phyloP scores from a whole-genome alignment of 257 asterid genomes.

The Scutellaria minor region DNA sequence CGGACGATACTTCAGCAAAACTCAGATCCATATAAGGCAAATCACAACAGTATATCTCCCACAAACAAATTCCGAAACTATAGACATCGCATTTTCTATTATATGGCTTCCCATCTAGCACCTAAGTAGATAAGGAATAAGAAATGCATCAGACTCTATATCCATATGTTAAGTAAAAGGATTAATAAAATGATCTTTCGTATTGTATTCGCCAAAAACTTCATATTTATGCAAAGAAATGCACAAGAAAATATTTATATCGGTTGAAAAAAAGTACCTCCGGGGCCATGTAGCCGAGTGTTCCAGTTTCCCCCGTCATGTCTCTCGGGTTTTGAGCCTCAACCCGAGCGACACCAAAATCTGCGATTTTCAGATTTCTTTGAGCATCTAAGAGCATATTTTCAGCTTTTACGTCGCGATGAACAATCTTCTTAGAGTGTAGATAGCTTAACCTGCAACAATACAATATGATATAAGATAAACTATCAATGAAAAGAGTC shows the following conservation, averaged over 20 bases:
- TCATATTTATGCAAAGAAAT: not conserved
- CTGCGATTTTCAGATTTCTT: constrained; percentile 68
- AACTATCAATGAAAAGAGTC: not conserved
- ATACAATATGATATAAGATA: not conserved
- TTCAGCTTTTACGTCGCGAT: constrained; percentile 96
- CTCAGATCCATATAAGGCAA: constrained; percentile 72
- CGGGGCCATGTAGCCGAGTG: constrained; percentile 92
- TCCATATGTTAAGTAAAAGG: not conserved
- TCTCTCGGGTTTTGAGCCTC: constrained; percentile 88
- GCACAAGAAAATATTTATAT: not conserved
- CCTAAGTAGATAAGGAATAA: constrained; percentile 44
- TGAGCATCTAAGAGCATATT: constrained; percentile 71
- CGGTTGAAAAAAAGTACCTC: constrained; percentile 50
- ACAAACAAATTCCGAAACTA: constrained; percentile 77
- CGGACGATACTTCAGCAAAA: constrained; percentile 77
- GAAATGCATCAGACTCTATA: not conserved
- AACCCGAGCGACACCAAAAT: constrained; percentile 90
- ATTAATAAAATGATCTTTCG: not conserved
- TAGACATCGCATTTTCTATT: constrained; percentile 86
- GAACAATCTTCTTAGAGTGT: constrained; percentile 75
- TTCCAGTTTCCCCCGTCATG: constrained; percentile 95
- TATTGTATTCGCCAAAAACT: no score
- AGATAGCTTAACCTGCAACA: constrained; percentile 71
- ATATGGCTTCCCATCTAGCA: constrained; percentile 81
- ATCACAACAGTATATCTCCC: constrained; percentile 89